Evolutionary conservation across 2,329 filamentous ascomycete genomes (phyloP).

Genomic region (Grosmannia clavigera): DNA sequence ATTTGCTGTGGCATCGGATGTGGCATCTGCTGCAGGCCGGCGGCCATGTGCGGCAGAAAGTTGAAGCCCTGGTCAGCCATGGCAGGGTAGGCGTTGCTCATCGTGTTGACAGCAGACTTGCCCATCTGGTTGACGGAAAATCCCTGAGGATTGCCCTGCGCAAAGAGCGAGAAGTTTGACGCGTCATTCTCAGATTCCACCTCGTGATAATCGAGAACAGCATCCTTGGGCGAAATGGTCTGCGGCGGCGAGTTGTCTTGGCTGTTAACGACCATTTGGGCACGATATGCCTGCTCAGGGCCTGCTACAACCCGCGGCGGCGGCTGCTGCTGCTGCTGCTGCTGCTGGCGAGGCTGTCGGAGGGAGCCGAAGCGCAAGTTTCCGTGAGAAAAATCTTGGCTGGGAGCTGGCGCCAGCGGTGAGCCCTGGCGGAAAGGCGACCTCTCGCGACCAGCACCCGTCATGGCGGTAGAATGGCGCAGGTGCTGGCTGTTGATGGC

Average conservation of each 20-base stretch:
- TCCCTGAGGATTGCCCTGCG: constrained; percentile 32
- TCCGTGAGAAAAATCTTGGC: constrained; percentile 28
- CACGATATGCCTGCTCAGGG: constrained; percentile 32
- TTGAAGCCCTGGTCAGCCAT: constrained; percentile 13
- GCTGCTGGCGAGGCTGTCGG: constrained; percentile 41
- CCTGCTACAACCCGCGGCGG: constrained; percentile 42
- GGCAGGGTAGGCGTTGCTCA: constrained; percentile 22
- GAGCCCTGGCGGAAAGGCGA: constrained; percentile 74
- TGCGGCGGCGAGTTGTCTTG: constrained; percentile 45
- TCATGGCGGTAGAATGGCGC: constrained; percentile 32
- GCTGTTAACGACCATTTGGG: constrained; percentile 25
- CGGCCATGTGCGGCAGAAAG: constrained; percentile 23
- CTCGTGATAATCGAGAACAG: constrained; percentile 74
- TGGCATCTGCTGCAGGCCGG: constrained; percentile 19
- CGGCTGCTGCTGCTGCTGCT: constrained; percentile 26
- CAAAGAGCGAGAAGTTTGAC: constrained; percentile 57
- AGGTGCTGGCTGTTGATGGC: constrained; percentile 66
- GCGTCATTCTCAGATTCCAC: constrained; percentile 28
- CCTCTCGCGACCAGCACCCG: constrained; percentile 43
- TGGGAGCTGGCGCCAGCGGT: constrained; percentile 38
- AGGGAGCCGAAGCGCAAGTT: constrained; percentile 31
- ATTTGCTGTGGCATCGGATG: not conserved
- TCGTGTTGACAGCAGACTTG: constrained; percentile 5
- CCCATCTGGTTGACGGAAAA: constrained; percentile 1
- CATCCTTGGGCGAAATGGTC: constrained; percentile 92